Base-by-base conservation (phyloP, 345 rosid species). In the Brassica carinata region DNA sequence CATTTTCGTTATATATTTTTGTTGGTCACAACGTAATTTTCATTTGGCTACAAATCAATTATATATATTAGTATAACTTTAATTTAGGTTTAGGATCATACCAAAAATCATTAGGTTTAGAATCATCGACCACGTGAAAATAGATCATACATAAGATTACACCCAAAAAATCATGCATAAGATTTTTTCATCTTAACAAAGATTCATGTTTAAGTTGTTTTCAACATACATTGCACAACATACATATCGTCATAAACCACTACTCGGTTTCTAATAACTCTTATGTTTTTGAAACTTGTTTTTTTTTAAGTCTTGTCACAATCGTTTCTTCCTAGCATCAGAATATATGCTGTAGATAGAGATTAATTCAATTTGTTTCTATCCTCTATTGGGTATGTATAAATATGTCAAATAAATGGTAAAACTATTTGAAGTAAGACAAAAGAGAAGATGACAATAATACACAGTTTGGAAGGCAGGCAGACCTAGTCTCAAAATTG, bases 401-500 rank as follows among this genome's bases (percentile, higher is more conserved):
- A 11, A 45, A 45, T 45, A 45, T 11, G 53, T 45, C 53, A 45
- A 40, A 45, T 45, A 11, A 45, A 45, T 45, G 53, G 53, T 45
- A 45, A 45, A 4, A 38, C 45, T 38, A 38, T 45, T 45, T 45
- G 53, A 14, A 5, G 58, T 53, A 23, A 34, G 55, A 34, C 27
- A 8, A 33, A 75, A 75, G 29, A 67, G 6, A 34, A 67, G 18
- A 57, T 67, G 40, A 34, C 65, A 34, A 75, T 67, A 66, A 66
- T 75, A 19, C 27, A 75, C 36, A 53, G 45, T 48, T 67, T 29
- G 8, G 2, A 38, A 57, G 48, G 74, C 45, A 58, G 74, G 45
- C 74, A 68, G 18, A 76, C 29, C 74, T 76, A 59, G 59, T 68
- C 45, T 27, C 7, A 58, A 66, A 38, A 14, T 53, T 23, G 67